A percentile compares a stretch with the other conserved stretches of the same genome.
Conservation (phyloP, 306 rosid species). For the Fragaria vesca region DNA sequence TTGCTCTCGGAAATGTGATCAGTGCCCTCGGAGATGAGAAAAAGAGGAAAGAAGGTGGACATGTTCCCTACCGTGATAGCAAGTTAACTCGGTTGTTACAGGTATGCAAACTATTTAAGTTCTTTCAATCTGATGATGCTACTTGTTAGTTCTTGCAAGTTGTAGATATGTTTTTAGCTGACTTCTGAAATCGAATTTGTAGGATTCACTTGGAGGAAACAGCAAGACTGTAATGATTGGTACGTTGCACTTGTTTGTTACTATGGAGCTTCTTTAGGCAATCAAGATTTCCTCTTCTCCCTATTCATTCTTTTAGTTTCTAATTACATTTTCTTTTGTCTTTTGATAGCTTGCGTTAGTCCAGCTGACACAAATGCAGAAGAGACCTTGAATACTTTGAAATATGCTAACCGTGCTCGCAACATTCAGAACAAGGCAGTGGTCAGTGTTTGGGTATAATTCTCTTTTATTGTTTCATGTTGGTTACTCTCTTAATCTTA, state of each 20-base stretch:
- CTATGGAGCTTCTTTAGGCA: neutral
- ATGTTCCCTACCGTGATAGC: conserved; percentile 96
- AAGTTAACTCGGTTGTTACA: conserved; percentile 88
- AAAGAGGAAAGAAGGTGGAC: conserved; percentile 94
- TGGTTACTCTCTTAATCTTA: conserved; percentile 8
- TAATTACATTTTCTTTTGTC: conserved; percentile 21
- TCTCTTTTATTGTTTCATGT: conserved; percentile 18
- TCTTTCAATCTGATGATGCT: neutral
- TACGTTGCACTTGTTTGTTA: conserved; percentile 28
- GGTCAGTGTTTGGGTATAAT: conserved; percentile 46
- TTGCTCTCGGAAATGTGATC: conserved; percentile 94
- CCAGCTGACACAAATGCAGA: conserved; percentile 99
- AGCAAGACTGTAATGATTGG: conserved; percentile 99
- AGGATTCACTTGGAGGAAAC: conserved; percentile 99
- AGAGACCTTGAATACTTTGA: conserved; percentile 91
- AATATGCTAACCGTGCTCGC: conserved; percentile 98
- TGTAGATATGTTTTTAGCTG: neutral
- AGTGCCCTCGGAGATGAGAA: conserved; percentile 98
- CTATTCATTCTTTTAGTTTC: neutral
- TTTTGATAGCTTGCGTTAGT: conserved; percentile 82
- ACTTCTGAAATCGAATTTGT: conserved; percentile 31
- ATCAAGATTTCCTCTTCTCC: neutral
- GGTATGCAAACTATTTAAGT: conserved; percentile 37
- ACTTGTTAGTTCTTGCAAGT: neutral
- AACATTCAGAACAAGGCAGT: conserved; percentile 95